Evolutionary conservation across 331 rosid species (phyloP), one percentile per base, ranked within the genome.

Genomic region (Arachis monticola): DNA sequence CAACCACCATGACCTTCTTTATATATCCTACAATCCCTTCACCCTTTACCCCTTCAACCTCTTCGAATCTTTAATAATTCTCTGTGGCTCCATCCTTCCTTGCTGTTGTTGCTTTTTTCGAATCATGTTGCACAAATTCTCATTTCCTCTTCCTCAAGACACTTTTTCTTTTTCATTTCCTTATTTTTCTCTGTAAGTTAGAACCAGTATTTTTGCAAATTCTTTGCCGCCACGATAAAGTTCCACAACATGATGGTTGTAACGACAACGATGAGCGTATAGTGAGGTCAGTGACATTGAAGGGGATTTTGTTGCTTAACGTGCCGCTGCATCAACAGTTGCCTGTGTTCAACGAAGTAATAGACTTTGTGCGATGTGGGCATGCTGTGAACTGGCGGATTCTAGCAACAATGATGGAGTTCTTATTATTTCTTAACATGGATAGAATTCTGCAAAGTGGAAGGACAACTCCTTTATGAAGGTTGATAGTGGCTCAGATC

Each of bases 301-400:
- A 97, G 81, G 97, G 97, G 0, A 35, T 95, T 64, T 88, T 95
- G 40, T 97, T 97, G 2, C 83, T 95, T 7, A 97, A 95, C 73
- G 97, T 84, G 67, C 99, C 97, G 53, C 32, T 95, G 79, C 97
- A 95, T 87, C 99, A 92, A 87, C 75, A 97, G 68, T 17, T 95
- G 46, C 97, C 97, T 2, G 35, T 95, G 65, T 95, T 92, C 10
- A 97, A 95, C 10, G 97, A 97, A 1, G 89, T 84, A 10, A 41
- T 92, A 84, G 97, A 95, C 81, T 79, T 95, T 8, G 96, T 92
- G 30, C 92, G 97, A 65, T 95, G 97, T 11, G 99, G 97, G 55
- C 96, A 73, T 13, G 99, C 97, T 0, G 97, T 95, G 72, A 95
- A 95, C 74, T 76, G 99, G 75, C 92, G 99, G 99, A 95, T 95